A percentile compares a stretch with the other conserved stretches of the same genome.
phyloP scores from a whole-genome alignment of 2,329 filamentous ascomycete species.

The Cryphonectria naterciae region DNA sequence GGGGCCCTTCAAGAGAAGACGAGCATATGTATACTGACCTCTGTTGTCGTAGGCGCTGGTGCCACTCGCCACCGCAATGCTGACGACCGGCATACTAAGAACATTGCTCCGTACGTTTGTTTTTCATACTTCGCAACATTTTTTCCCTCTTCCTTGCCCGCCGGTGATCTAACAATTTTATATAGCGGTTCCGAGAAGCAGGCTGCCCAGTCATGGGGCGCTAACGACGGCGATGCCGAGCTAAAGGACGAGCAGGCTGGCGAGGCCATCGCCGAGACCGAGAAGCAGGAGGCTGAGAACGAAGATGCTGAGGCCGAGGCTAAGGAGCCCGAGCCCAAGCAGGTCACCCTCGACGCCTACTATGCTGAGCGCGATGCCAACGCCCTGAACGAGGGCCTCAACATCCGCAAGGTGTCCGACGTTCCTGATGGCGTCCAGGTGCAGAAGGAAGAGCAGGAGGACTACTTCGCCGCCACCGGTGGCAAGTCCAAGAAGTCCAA shows the following conservation, averaged over 20 bases:
- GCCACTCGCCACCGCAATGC: slow-evolving; percentile 55
- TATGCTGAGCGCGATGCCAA: slow-evolving; percentile 78
- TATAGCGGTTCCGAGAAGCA: slow-evolving; percentile 78
- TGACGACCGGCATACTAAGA: slow-evolving; percentile 61
- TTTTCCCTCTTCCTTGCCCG: not conserved
- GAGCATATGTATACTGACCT: slow-evolving; percentile 14
- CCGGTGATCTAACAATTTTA: not conserved
- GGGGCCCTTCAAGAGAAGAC: not conserved
- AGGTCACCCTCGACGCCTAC: slow-evolving; percentile 88
- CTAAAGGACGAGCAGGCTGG: slow-evolving; percentile 90
- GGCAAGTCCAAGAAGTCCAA: slow-evolving; percentile 81
- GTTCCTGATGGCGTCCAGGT: slow-evolving; percentile 67
- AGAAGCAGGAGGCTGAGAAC: slow-evolving; percentile 71
- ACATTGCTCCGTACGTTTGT: slow-evolving; percentile 51
- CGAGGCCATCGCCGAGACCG: slow-evolving; percentile 83
- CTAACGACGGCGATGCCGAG: slow-evolving; percentile 78
- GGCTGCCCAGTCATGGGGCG: slow-evolving; percentile 87
- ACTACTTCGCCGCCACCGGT: slow-evolving; percentile 74
- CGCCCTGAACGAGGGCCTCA: slow-evolving; percentile 64
- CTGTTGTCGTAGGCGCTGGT: slow-evolving; percentile 51
- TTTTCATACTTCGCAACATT: not conserved
- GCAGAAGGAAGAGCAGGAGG: slow-evolving; percentile 68
- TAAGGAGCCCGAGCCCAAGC: slow-evolving; percentile 79
- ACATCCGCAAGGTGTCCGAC: slow-evolving; percentile 90
- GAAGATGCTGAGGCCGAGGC: slow-evolving; percentile 46